Evolutionary conservation across 352 stramenopile genomes (phyloP).

Genomic region (Aphanomyces invadans): DNA sequence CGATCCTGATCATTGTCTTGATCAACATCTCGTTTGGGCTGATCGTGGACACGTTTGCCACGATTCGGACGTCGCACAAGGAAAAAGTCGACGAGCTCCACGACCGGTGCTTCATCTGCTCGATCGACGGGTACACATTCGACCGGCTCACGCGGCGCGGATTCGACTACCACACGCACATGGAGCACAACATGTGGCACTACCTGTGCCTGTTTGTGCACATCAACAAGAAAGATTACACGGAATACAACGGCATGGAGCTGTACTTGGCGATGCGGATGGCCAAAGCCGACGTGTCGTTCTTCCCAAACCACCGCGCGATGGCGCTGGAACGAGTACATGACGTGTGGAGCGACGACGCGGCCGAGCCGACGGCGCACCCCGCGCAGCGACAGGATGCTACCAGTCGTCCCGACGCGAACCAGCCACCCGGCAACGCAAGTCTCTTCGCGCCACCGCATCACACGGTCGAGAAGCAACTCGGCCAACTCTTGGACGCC

Average conservation of each 20-base stretch:
- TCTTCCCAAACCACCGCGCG: conserved; percentile 60
- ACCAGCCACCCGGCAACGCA: too few species aligned
- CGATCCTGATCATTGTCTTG: conserved; percentile 59
- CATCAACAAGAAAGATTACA: conserved; percentile 68
- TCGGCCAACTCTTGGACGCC: background rate
- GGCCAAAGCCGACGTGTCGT: conserved; percentile 66
- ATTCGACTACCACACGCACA: conserved; percentile 67
- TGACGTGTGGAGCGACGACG: background rate
- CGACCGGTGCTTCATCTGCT: conserved; percentile 72
- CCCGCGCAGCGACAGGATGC: too few species aligned
- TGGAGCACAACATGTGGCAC: conserved; percentile 77
- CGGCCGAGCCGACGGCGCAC: too few species aligned
- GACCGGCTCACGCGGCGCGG: conserved; percentile 50
- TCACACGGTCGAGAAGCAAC: background rate
- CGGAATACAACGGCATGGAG: conserved; percentile 72
- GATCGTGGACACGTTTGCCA: conserved; percentile 77
- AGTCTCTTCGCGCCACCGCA: background rate
- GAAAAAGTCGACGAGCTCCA: conserved; percentile 63
- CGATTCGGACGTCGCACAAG: conserved; percentile 51
- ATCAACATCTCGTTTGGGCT: conserved; percentile 71
- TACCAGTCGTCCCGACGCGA: too few species aligned
- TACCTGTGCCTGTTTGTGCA: conserved; percentile 76
- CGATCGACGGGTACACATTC: conserved; percentile 70
- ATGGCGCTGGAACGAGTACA: conserved; percentile 35
- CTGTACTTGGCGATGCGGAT: conserved; percentile 71